A percentile compares a stretch with the other conserved stretches of the same genome.
Conservation (phyloP, 345 rosid genomes). For the Balakata baccata region DNA sequence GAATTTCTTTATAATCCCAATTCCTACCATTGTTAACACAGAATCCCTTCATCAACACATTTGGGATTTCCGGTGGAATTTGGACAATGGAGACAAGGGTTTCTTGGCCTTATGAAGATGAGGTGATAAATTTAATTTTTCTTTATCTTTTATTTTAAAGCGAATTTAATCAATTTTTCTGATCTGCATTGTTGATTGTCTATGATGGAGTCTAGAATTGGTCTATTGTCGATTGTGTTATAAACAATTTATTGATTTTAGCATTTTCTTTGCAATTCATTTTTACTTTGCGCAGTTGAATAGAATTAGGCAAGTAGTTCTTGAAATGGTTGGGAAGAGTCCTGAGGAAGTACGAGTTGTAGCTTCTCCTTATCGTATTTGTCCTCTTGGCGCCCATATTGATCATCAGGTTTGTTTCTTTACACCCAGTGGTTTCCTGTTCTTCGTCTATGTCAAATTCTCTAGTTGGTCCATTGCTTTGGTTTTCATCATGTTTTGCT, state of each 20-base stretch:
- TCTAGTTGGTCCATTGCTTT: not conserved
- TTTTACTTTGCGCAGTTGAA: slow-evolving; percentile 39
- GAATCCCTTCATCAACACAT: not conserved
- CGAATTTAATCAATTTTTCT: not conserved
- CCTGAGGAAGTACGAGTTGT: slow-evolving; percentile 59
- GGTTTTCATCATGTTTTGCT: not conserved
- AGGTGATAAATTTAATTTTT: slow-evolving; percentile 1
- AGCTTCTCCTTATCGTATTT: slow-evolving; percentile 84
- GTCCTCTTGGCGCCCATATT: slow-evolving; percentile 94
- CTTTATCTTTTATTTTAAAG: not conserved
- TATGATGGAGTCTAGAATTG: not conserved
- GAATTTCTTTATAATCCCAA: not conserved
- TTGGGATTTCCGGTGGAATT: not conserved
- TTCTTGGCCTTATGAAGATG: slow-evolving; percentile 14
- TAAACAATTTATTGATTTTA: not conserved
- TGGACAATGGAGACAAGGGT: not conserved
- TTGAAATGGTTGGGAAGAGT: slow-evolving; percentile 56
- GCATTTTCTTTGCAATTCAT: too few relatives aligned
- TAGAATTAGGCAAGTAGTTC: slow-evolving; percentile 40
- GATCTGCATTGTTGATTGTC: not conserved
- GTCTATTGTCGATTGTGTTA: not conserved
- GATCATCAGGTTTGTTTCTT: slow-evolving; percentile 76
- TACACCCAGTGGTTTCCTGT: not conserved
- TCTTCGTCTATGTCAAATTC: not conserved
- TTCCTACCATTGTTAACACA: too few relatives aligned